Percentiles rank a stretch among this genome's conserved stretches.
phyloP scores from a whole-genome alignment of 2,329 filamentous ascomycete genomes.

The Dactylellina parvicollis region DNA sequence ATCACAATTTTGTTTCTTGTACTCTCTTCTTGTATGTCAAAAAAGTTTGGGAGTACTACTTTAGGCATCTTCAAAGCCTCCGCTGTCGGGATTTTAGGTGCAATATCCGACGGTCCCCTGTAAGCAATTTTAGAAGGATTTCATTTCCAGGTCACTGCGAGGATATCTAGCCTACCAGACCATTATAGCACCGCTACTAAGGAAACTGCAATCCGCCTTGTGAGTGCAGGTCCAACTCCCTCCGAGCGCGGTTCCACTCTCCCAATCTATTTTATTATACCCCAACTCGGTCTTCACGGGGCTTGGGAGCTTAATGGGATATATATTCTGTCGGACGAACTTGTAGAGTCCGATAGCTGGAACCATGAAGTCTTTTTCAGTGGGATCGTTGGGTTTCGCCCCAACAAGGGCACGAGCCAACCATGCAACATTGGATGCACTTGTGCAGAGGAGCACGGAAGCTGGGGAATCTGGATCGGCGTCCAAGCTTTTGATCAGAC shows the following conservation, averaged over 20 bases:
- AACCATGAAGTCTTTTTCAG: slow-evolving; percentile 3
- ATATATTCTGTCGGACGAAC: neutral
- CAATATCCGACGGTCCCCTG: slow-evolving; percentile 10
- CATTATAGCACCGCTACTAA: slow-evolving; percentile 11
- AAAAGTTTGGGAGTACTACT: slow-evolving; percentile 5
- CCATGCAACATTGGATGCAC: slow-evolving; percentile 10
- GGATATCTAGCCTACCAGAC: slow-evolving; percentile 1
- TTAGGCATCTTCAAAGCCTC: slow-evolving; percentile 9
- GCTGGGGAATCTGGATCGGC: slow-evolving; percentile 6
- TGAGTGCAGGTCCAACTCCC: slow-evolving; percentile 9
- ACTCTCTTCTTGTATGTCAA: slow-evolving; percentile 3
- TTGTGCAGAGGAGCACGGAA: slow-evolving; percentile 11
- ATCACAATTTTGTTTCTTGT: neutral
- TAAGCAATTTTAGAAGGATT: neutral
- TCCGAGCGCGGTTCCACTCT: neutral
- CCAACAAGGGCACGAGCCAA: neutral
- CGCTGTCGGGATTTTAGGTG: neutral
- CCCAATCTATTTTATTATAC: slow-evolving; percentile 7
- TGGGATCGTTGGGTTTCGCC: neutral
- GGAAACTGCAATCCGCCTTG: slow-evolving; percentile 12
- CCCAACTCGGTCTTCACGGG: neutral
- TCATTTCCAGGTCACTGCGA: neutral
- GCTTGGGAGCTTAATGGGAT: neutral
- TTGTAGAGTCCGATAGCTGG: slow-evolving; percentile 15
- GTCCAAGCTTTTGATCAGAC: neutral